Evolutionary conservation across 495 filamentous ascomycete species (phyloP), one percentile per base, ranked within the genome.

Genomic region (Aspergillus cristatus): DNA sequence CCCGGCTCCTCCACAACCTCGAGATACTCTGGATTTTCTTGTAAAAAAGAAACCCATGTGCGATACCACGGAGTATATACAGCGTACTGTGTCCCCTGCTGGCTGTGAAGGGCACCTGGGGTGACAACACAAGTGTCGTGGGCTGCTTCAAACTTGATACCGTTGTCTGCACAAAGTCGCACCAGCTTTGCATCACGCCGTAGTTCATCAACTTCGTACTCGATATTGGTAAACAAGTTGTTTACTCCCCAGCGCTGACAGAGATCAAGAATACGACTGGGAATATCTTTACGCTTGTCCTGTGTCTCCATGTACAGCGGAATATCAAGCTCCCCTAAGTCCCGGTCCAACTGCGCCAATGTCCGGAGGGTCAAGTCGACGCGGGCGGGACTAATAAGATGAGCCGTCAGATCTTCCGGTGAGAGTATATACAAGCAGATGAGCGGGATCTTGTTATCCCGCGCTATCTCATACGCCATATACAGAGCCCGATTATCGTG

Each of bases 1-100:
- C 51, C 45, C 0, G 84, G 86, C 1, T 67, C 54, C 2, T 78
- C 75, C 6, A 69, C 74, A 0, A 74, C 47, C 26, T 77, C 64
- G 0, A 96, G 61, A 2, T 82, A 58, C 7, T 82, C 71, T 0
- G 72, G 73, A 46, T 91, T 76, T 11, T 70, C 58, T 33, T 89
- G 76, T 8, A 93, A 41, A 42, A 86, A 76, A 5, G 71, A 65
- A 14, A 86, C 48, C 88, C 88, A 96, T 0, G 82, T 50, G 12
- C 78, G 62, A 51, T 72, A 89, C 86, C 86, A 95, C 0, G 87
- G 88, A 2, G 62, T 78, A 44, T 90, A 94, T 1, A 94, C 83
- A 0, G 83, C 72, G 52, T 93, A 96, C 55, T 89, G 86, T 14
- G 74, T 82, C 7, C 86, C 83, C 5, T 62, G 65, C 7, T 79